phyloP scores from a whole-genome alignment of 176 grass and related monocot genomes.

The Aegilops sharonensis region DNA sequence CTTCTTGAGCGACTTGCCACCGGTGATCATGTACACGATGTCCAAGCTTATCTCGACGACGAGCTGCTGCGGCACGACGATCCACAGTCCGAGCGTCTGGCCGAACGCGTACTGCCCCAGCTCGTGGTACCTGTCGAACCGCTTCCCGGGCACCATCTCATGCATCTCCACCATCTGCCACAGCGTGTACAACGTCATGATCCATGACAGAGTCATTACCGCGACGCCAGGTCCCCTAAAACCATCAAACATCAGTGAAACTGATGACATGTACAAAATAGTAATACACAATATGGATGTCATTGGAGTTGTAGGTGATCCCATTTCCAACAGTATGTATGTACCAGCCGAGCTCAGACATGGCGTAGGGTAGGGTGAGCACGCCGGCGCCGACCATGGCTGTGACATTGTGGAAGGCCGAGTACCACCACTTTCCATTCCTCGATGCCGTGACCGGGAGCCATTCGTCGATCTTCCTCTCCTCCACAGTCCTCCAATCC shows the following conservation, averaged over 20 bases:
- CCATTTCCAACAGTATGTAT: not conserved
- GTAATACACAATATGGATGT: no score
- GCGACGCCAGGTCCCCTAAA: no score
- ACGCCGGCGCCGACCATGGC: slow-evolving; percentile 93
- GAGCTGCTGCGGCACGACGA: slow-evolving; percentile 78
- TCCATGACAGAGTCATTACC: no score
- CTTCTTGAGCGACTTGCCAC: no score
- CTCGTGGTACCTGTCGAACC: slow-evolving; percentile 92
- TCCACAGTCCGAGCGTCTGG: slow-evolving; percentile 73
- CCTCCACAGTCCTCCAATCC: not conserved
- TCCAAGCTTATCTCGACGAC: slow-evolving; percentile 18
- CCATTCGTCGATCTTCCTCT: not conserved
- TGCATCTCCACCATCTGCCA: slow-evolving; percentile 99
- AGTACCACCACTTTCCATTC: not conserved
- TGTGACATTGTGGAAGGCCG: slow-evolving; percentile 19
- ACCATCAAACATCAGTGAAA: no score
- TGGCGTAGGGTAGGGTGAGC: slow-evolving; percentile 72
- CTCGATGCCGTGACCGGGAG: not conserved
- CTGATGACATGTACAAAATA: no score
- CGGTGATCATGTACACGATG: no score
- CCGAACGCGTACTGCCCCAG: slow-evolving; percentile 87
- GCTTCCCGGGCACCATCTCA: slow-evolving; percentile 86
- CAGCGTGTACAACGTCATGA: slow-evolving; percentile 69
- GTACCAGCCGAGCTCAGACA: slow-evolving; percentile 87
- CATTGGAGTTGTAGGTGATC: no score